Evolutionary conservation across 805 yeast genomes (phyloP), one percentile per base, ranked within the genome.

Genomic region (Ogataea thermomethanolica): DNA sequence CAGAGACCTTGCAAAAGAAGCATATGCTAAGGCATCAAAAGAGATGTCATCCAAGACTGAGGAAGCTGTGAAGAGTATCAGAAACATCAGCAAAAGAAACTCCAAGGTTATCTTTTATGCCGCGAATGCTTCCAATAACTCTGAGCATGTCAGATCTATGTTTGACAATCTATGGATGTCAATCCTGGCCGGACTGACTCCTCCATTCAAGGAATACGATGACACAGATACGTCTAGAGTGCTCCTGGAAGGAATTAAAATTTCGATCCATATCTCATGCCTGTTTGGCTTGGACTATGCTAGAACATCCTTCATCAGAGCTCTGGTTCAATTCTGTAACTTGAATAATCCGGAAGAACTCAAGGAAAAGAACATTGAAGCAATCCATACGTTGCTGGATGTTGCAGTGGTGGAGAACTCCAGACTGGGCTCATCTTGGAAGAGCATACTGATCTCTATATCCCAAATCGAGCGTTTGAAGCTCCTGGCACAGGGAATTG

Each of bases 101-200:
- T 64, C 69, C 15, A 66, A 68, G 23, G 65, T 63, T 13, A 71
- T 77, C 0, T 90, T 81, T 57, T 86, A 87, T 61, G 78, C 81
- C 13, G 97, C 97, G 0, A 46, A 49, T 29, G 77, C 89, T 2
- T 35, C 33, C n/a, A 51, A 49, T 25, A 91, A 85, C 55, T 77
- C 85, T 11, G 95, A 88, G 51, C 96, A 91, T 58, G 95, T 91
- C 11, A 83, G 77, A 58, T 90, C 97, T 1, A 86, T 95, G 57
- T 91, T 93, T 65, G 96, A 91, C 54, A 87, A 87, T 12, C 67
- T 85, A 31, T 93, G 99, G 99, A 90, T 95, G 96, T 88, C 97
- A 0, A 77, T 93, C 34, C 71, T 93, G 50, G 98, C 98, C 6
- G 97, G 95, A 0, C 70, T 93, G 35, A 89, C 97, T 0, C 91